Base-by-base conservation (phyloP, 1,284 basidiomycete genomes). In the Sanghuangporus weigelae region DNA sequence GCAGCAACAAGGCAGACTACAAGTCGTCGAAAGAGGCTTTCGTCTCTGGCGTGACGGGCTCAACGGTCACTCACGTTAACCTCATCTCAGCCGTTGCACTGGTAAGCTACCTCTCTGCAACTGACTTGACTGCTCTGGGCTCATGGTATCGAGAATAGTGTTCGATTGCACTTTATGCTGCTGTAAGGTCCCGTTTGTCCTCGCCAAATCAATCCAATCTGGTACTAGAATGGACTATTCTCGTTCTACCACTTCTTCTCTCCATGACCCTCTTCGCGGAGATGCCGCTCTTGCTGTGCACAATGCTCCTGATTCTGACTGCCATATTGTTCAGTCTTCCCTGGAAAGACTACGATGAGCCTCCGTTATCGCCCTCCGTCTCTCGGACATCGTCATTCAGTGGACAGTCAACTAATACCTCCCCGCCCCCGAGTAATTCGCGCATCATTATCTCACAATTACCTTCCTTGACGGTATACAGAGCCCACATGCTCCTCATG, bases 401-500 rank as follows among this genome's bases (percentile, higher is more conserved):
- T 19, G 16, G 66, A 39, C 50, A 65, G 50, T 65, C 19, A 36
- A 2, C n/a, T 12, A 36, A 63, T 31, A 23, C 67, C 54, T 58
- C 61, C n/a, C 53, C 21, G 31, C 57, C 49, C 36, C 57, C 58
- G 60, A 63, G 55, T 19, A 36, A 19, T 38, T 40, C 39, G 31
- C 54, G 57, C 46, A 59, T 59, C 21, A 67, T 65, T 14, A 70
- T 82, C 39, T 66, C 75, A 11, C 81, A 79, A 0, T 73, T 92
- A 21, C 82, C 89, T 0, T 90, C 93, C 55, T 75, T 99, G 62
- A 93, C 95, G 7, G 86, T 91, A 0, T 99, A 97, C 73, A 82
- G 97, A 55, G 87, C 95, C 1, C 93, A 98, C 72, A 96, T 98
- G 93, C 90, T 99, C 82, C 77, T 98, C 39, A 86, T 99, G 81